Conservation (phyloP, 257 asterid species). For the Fraxinus excelsior region DNA sequence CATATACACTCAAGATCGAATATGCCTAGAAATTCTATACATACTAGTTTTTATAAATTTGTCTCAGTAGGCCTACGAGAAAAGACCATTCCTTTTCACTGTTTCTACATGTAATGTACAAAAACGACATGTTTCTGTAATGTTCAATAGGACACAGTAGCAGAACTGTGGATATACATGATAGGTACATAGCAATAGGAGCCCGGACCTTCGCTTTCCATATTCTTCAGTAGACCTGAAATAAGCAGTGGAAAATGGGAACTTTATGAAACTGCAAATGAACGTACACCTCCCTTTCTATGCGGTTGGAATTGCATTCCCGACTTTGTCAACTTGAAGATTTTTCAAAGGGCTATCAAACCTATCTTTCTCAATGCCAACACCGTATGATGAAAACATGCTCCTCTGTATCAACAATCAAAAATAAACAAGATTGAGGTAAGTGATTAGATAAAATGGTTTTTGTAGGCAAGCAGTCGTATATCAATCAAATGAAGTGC, state of each 20-base stretch:
- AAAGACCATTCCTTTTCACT: neutral
- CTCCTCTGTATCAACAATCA: slow-evolving; percentile 56
- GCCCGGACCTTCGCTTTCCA: neutral
- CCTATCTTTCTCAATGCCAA: slow-evolving; percentile 26
- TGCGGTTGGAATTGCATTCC: slow-evolving; percentile 21
- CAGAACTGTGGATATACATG: neutral
- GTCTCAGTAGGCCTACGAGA: neutral
- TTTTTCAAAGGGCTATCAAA: slow-evolving; percentile 2
- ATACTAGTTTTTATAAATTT: neutral
- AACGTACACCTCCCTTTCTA: neutral
- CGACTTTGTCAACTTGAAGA: slow-evolving; percentile 11
- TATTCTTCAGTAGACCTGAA: neutral
- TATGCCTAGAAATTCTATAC: neutral
- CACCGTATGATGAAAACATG: slow-evolving; percentile 42
- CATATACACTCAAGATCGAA: neutral
- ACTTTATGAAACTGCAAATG: neutral
- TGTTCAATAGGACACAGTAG: neutral
- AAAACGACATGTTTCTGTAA: neutral
- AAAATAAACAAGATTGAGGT: neutral
- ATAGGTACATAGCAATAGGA: neutral
- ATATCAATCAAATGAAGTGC: neutral
- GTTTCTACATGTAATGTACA: neutral
- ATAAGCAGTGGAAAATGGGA: neutral
- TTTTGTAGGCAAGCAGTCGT: neutral
- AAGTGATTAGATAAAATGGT: neutral